Percentiles rank a stretch among this genome's conserved stretches.
Conservation (phyloP, 1,139 yeast species). For the Yarrowia galli region DNA sequence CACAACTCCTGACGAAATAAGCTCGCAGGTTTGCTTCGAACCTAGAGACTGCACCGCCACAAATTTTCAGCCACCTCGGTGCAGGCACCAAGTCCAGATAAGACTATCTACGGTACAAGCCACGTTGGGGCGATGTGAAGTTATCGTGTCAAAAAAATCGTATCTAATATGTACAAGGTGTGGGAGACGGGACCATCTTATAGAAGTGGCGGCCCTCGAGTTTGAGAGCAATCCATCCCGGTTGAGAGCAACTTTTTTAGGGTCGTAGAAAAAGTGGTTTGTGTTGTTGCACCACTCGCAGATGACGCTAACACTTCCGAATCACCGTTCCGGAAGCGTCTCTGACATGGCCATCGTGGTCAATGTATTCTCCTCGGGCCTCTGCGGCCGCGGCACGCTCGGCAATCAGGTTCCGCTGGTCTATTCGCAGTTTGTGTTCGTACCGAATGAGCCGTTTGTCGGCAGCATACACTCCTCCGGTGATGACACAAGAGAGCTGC, state of each 20-base stretch:
- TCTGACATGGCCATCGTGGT: constrained; percentile 41
- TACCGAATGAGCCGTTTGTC: constrained; percentile 46
- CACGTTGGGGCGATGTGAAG: not conserved
- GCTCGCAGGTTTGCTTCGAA: not conserved
- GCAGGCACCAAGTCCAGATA: constrained; percentile 32
- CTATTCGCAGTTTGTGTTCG: constrained; percentile 41
- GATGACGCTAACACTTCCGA: not conserved
- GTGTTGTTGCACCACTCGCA: not conserved
- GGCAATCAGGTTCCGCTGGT: constrained; percentile 31
- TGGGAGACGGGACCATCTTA: no score
- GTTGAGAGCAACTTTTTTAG: not conserved
- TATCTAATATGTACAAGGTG: constrained; percentile 5
- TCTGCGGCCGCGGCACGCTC: constrained; percentile 45
- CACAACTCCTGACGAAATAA: no score
- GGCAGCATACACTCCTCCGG: constrained; percentile 47
- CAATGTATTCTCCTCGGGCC: constrained; percentile 45
- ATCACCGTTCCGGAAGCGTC: constrained; percentile 22
- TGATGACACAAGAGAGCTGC: constrained; percentile 46
- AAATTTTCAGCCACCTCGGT: constrained; percentile 32
- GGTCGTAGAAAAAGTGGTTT: not conserved
- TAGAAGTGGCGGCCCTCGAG: no score
- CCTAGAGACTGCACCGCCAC: constrained; percentile 32
- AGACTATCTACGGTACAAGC: constrained; percentile 8
- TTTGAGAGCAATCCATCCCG: not conserved
- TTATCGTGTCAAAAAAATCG: not conserved